A percentile compares a stretch with the other conserved stretches of the same genome.
Conservation (phyloP, 228 moss, liverwort and hornwort genomes). For the Sphagnum fallax region DNA sequence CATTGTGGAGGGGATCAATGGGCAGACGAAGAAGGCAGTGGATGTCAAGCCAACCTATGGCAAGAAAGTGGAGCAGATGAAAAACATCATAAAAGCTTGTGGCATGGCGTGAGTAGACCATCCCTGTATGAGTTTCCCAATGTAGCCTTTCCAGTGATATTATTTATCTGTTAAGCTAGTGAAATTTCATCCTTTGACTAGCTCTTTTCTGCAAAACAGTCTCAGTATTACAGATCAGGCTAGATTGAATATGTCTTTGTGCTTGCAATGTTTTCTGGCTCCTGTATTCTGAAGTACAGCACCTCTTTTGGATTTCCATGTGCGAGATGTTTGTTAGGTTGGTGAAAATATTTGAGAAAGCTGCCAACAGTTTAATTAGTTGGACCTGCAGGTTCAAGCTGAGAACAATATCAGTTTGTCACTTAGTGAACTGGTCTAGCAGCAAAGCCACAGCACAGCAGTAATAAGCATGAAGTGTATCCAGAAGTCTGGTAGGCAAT, state of each 20-base stretch:
- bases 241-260: neutral
- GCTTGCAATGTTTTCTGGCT: neutral
- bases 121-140: neutral
- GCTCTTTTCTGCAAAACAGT: too few species aligned
- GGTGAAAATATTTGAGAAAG: too few species aligned
- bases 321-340: neutral
- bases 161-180: too few species aligned
- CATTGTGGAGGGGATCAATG: conserved; percentile 2
- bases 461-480: neutral
- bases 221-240: too few species aligned
- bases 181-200: too few species aligned
- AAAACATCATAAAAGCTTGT: conserved; percentile 63
- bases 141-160: neutral
- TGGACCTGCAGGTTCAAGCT: too few species aligned
- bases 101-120: conserved; percentile 59
- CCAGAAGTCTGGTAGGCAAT: neutral
- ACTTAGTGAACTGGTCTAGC: neutral
- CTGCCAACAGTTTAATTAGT: too few species aligned
- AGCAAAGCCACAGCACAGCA: neutral
- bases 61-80: conserved; percentile 68
- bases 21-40: conserved; percentile 35
- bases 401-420: neutral
- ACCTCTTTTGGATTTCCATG: neutral
- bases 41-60: conserved; percentile 67
- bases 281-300: neutral